Evolutionary conservation across 371 early-diverging fungal genomes (phyloP), one percentile per base, ranked within the genome.

Genomic region (Polyrhizophydium stewartii): DNA sequence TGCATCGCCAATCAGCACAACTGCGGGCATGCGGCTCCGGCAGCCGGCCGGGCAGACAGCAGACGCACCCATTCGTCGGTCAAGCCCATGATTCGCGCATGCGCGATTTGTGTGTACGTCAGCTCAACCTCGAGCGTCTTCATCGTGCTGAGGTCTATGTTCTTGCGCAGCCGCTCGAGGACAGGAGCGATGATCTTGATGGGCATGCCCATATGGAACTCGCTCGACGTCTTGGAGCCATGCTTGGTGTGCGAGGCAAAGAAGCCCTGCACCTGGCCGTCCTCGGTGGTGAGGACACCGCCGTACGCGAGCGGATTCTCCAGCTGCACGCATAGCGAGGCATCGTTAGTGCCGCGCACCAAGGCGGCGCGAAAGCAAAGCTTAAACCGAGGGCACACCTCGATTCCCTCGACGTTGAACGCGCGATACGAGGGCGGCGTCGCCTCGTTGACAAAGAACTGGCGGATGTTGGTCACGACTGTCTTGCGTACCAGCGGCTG

Each of bases 91-190:
- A 70, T 43, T 21, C 75, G 30, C 40, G 70, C 71, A 60, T 72
- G 76, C 22, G 76, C 76, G 32, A 76, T 65, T 50, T 76, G 76
- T 47, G 73, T 65, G 56, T 76, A 76, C 10, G 69, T 65, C 33
- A 76, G 33, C 47, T 76, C 73, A 2, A 71, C 69, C 55, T 76
- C 76, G 2, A 73, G 62, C 33, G 64, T 57, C 33, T 59, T 55
- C 6, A 71, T 40, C 0, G 37, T 50, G 6, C 52, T 50, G 46
- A 22, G 27, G 47, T 47, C 30, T 16, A 19, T 24, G 41, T 28
- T 45, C 38, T 28, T 16, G 16, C 47, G 35, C 24, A 35, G 25
- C 13, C 22, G 24, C 21, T 62, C 56, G 16, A 75, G 30, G 32
- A 70, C 58, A 22, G 70, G 72, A 17, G 46, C 24, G 9, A 70